phyloP scores from a whole-genome alignment of 495 filamentous ascomycete species.

The Penicillium lagena region DNA sequence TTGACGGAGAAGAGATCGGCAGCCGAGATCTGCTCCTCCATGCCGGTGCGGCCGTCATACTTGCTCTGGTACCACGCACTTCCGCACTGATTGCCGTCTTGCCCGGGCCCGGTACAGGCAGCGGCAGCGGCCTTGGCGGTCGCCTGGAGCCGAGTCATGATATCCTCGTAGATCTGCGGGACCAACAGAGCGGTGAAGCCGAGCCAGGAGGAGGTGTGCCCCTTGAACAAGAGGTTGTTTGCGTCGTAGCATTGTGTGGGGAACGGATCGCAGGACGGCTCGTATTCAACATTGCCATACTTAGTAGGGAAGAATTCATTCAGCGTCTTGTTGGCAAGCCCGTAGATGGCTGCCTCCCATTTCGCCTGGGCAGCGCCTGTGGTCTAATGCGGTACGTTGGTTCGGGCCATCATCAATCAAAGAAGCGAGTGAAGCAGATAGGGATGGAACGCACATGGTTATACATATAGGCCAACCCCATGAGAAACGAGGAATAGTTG shows the following conservation, averaged over 20 bases:
- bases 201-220: slow-evolving; percentile 59
- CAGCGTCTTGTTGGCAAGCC: slow-evolving; percentile 47
- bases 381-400: slow-evolving; percentile 22
- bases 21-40: slow-evolving; percentile 34
- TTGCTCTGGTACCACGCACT: slow-evolving; percentile 55
- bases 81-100: slow-evolving; percentile 60
- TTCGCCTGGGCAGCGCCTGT: slow-evolving; percentile 14
- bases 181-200: slow-evolving; percentile 53
- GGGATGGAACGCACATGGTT: too few species aligned
- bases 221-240: slow-evolving; percentile 66
- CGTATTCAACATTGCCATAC: slow-evolving; percentile 51
- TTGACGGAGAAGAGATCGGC: slow-evolving; percentile 48
- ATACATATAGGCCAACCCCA: too few species aligned
- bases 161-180: slow-evolving; percentile 49
- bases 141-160: slow-evolving; percentile 56
- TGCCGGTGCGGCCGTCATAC: slow-evolving; percentile 56
- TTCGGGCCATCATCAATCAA: too few species aligned
- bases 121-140: slow-evolving; percentile 61
- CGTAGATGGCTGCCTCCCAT: slow-evolving; percentile 54
- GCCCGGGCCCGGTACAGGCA: slow-evolving; percentile 51
- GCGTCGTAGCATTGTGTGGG: slow-evolving; percentile 45
- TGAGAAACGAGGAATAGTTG: too few species aligned
- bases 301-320: slow-evolving; percentile 53
- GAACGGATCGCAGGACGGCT: slow-evolving; percentile 63
- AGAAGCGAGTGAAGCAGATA: too few species aligned